Conservation (phyloP, 257 asterid species). For the Gynochthodes officinalis region DNA sequence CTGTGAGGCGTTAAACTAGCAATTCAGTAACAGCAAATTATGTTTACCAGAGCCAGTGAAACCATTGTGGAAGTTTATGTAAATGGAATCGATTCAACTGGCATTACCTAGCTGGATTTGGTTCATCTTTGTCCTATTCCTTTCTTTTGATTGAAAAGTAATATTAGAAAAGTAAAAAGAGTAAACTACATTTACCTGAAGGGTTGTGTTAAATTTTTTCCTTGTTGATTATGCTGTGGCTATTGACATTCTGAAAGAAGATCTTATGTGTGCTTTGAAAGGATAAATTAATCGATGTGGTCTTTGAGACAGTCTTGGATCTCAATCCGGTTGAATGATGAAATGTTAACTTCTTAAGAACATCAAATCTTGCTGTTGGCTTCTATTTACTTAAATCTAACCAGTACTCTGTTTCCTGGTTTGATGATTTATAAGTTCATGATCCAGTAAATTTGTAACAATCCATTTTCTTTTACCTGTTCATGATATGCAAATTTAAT, state of each 20-base stretch:
- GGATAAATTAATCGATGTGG: background rate
- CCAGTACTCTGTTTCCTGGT: too few species aligned
- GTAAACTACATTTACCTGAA: background rate
- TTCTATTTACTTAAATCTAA: background rate
- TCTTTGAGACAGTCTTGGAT: background rate
- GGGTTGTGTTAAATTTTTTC: background rate
- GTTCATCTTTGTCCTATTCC: background rate
- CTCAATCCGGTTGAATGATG: background rate
- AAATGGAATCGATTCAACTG: background rate
- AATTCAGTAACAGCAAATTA: background rate
- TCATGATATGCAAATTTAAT: constrained; percentile 21
- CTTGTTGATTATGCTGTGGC: background rate
- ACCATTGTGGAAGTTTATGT: background rate
- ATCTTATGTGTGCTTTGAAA: background rate
- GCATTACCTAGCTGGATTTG: background rate
- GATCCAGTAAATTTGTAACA: background rate
- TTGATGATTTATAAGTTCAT: background rate
- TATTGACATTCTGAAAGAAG: background rate
- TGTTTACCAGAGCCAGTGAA: background rate
- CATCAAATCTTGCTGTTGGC: background rate
- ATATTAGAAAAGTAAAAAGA: background rate
- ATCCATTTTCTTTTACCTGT: constrained; percentile 2
- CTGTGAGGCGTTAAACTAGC: background rate
- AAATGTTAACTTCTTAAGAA: background rate
- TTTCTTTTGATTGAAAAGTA: background rate